These are phyloP conservation scores for Saccharata proteae DNA, from an alignment of 2,329 filamentous ascomycete species.

Conservation along the genomic window DNA sequence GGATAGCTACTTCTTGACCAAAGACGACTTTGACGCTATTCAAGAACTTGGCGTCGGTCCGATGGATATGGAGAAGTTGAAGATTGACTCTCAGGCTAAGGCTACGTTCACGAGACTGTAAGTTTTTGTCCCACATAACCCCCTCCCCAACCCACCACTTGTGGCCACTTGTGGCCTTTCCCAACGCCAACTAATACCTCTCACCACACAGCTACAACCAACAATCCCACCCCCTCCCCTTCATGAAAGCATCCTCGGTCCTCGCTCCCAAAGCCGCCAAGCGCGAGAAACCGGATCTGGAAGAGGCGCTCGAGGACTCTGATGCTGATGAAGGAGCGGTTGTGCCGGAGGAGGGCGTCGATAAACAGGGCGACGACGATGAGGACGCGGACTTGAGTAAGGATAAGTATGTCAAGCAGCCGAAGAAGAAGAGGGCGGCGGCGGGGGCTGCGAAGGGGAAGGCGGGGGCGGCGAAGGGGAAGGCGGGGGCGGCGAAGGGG, in stretches of 20 bases:
- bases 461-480: slow-evolving; percentile 21
- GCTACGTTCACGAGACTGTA: slow-evolving; percentile 77
- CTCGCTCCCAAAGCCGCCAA: slow-evolving; percentile 57
- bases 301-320: slow-evolving; percentile 90
- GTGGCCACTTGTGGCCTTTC: too few species aligned
- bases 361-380: slow-evolving; percentile 51
- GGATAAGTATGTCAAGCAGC: slow-evolving; percentile 91
- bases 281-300: slow-evolving; percentile 77
- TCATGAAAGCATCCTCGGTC: slow-evolving; percentile 83
- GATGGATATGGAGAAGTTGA: slow-evolving; percentile 63
- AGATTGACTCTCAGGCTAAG: slow-evolving; percentile 77
- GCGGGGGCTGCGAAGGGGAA: too few species aligned
- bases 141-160: neutral
- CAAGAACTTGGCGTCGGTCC: slow-evolving; percentile 81
- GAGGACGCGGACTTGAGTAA: slow-evolving; percentile 77
- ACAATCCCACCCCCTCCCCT: slow-evolving; percentile 78
- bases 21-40: slow-evolving; percentile 88
- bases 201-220: slow-evolving; percentile 59
- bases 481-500: slow-evolving; percentile 3
- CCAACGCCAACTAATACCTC: slow-evolving; percentile 10
- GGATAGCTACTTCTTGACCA: slow-evolving; percentile 92
- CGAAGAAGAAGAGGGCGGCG: slow-evolving; percentile 57
- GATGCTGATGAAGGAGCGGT: slow-evolving; percentile 59
- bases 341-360: slow-evolving; percentile 29
- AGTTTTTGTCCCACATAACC: too few species aligned